These are phyloP conservation scores for Ziziphus jujuba DNA, from an alignment of 306 rosid species.

Conservation along the genomic window DNA sequence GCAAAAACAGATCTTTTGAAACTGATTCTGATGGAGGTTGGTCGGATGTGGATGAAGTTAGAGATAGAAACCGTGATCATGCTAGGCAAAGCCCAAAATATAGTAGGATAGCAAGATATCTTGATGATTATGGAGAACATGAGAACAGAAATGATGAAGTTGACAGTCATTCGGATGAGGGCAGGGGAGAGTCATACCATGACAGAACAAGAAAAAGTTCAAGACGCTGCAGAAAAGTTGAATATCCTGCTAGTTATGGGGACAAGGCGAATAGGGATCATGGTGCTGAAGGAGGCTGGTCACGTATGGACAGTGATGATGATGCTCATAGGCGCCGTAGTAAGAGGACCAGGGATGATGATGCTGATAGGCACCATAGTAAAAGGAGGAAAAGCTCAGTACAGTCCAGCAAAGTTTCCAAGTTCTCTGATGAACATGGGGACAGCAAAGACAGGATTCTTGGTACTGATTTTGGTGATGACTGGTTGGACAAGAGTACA, in stretches of 20 bases:
- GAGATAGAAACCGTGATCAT: constrained; percentile 18
- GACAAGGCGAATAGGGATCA: constrained; percentile 24
- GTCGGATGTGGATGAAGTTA: constrained; percentile 14
- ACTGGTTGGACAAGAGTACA: constrained; percentile 27
- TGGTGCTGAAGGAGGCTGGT: constrained; percentile 30
- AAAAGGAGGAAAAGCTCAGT: constrained; percentile 35
- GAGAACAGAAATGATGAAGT: constrained; percentile 8
- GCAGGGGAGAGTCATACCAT: constrained; percentile 7
- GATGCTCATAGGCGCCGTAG: constrained; percentile 8
- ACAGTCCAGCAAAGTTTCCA: constrained; percentile 8
- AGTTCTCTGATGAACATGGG: constrained; percentile 4
- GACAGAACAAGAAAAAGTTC: constrained; percentile 18
- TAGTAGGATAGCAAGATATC: constrained; percentile 16
- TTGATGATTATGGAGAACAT: constrained; percentile 16
- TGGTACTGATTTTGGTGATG: constrained; percentile 15
- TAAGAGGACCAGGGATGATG: constrained; percentile 10
- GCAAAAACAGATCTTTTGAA: constrained; percentile 29
- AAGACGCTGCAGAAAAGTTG: constrained; percentile 19
- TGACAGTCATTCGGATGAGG: constrained; percentile 17
- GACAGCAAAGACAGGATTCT: not conserved
- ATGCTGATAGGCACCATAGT: constrained; percentile 9
- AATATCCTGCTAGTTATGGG: constrained; percentile 13
- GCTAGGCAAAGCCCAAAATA: constrained; percentile 43
- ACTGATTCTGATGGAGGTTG: constrained; percentile 39
- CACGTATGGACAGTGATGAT: constrained; percentile 15